phyloP scores from a whole-genome alignment of 129 eudicot genomes.

The Centaurea solstitialis region DNA sequence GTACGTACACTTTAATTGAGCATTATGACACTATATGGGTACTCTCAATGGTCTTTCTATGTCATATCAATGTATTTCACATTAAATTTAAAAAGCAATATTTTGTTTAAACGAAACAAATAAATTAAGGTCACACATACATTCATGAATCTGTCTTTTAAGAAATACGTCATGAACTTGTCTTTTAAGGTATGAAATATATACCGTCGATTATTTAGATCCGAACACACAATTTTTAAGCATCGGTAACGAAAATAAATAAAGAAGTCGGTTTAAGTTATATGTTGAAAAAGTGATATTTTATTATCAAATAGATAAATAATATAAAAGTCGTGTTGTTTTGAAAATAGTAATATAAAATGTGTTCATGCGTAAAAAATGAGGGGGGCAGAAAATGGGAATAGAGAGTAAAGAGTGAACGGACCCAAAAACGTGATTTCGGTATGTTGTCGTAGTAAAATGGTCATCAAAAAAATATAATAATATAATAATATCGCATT shows the following conservation, averaged over 20 bases:
- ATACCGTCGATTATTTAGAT: neutral
- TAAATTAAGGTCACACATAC: neutral
- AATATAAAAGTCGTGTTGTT: neutral
- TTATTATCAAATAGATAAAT: neutral
- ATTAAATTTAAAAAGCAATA: neutral
- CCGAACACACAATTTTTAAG: neutral
- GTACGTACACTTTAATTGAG: neutral
- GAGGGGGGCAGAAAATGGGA: constrained; percentile 24
- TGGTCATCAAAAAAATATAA: constrained; percentile 6
- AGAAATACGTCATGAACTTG: neutral
- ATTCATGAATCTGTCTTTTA: neutral
- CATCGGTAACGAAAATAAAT: neutral
- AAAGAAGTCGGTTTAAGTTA: neutral
- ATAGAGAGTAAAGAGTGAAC: constrained; percentile 18
- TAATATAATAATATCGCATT: neutral
- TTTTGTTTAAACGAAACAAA: neutral
- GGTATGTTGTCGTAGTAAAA: constrained; percentile 31
- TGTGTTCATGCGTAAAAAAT: constrained; percentile 20
- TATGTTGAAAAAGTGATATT: neutral
- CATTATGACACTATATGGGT: neutral
- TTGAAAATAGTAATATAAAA: neutral
- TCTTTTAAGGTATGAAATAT: neutral
- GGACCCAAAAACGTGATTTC: constrained; percentile 40
- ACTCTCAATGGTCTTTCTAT: neutral
- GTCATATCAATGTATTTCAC: neutral